Base-by-base conservation (phyloP, 805 yeast species). In the Saccharomycopsis babjevae region DNA sequence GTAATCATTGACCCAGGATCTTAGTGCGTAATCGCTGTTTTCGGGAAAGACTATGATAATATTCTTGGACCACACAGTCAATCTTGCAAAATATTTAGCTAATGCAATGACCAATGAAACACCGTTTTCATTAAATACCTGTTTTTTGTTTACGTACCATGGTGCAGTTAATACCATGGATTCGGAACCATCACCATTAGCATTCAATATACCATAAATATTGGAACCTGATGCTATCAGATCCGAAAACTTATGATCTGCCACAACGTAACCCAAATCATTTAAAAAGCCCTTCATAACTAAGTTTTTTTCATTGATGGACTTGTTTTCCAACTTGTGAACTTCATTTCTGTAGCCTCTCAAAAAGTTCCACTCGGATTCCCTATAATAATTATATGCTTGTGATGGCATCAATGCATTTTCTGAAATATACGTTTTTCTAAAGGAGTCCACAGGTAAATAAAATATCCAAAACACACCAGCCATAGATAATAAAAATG, bases 351-450 rank as follows among this genome's bases (percentile, higher is more conserved):
- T 79, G 69, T 85, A 90, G 0, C 97, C 99, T 61, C 98, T 77
- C 38, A 90, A 82, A 60, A 88, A 76, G 68, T 92, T 89, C 97
- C 98, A 94, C 70, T 94, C 98, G 50, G 90, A 83, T 69, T 93
- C 98, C 60, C 97, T 79, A 71, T 89, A 94, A 70, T 90, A 91
- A 28, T 96, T 85, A 67, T 86, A 85, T 1, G 94, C 98, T 71
- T 94, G 98, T 0, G 96, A 92, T 7, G 99, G 97, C 89, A 94
- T 85, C 71, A 94, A 76, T 38, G 99, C 99, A 73, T 94, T 94
- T 70, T 94, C 99, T 7, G 96, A 87, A 13, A 92, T 87, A 71
- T 94, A 94, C 1, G 97, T 90, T 64, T 78, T 73, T 60, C 97
- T 77, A 71, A 76, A 89, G 22, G 97, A 98, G 18, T 87, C 87